Evolutionary conservation across 306 rosid genomes (phyloP).

Genomic region (Canavalia ensiformis): DNA sequence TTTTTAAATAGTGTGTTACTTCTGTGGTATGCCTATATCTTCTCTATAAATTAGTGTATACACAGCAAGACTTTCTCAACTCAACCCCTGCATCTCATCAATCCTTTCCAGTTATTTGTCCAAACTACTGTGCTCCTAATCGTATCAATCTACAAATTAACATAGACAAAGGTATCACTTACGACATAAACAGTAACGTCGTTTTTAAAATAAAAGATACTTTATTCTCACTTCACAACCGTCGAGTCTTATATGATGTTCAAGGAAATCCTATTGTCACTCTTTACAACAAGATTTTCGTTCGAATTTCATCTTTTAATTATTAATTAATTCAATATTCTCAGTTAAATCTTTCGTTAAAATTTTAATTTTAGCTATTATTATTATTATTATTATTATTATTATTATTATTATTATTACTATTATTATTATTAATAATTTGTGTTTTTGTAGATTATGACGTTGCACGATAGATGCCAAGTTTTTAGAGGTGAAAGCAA

Average conservation of each 20-base stretch:
- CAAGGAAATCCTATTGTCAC: constrained; percentile 1
- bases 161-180: background rate
- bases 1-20: too few relatives aligned
- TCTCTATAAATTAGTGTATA: too few relatives aligned
- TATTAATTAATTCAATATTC: background rate
- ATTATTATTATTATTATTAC: too few relatives aligned
- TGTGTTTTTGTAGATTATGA: background rate
- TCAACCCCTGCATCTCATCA: too few relatives aligned
- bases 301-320: background rate
- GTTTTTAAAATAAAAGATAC: background rate
- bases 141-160: too few relatives aligned
- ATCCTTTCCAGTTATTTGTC: too few relatives aligned
- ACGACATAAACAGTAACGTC: background rate
- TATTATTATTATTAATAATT: too few relatives aligned
- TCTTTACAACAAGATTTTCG: constrained; percentile 8
- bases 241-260: constrained; percentile 7
- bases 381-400: background rate
- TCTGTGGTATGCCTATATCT: too few relatives aligned
- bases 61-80: too few relatives aligned
- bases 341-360: background rate
- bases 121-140: too few relatives aligned
- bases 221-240: background rate
- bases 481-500: background rate
- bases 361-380: background rate
- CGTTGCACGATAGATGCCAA: background rate